Evolutionary conservation across 371 early-diverging fungal species (phyloP).

Genomic region (Mucor saturninus): DNA sequence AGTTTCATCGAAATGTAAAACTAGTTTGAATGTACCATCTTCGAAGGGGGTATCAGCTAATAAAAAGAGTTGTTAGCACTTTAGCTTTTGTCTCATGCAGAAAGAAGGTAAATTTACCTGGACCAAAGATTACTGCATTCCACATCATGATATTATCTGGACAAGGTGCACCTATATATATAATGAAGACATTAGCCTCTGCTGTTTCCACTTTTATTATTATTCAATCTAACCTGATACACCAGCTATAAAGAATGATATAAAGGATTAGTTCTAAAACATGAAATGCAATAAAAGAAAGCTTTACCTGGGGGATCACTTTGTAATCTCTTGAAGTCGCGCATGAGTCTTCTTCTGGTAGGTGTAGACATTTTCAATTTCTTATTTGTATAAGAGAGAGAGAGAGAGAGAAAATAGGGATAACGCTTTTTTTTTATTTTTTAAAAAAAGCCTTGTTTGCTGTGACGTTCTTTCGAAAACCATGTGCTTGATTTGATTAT

Average conservation of each 20-base stretch:
- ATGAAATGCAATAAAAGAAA: background rate
- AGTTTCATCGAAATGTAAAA: constrained; percentile 95
- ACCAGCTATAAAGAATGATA: constrained; percentile 38
- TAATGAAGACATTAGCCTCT: background rate
- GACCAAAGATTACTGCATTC: constrained; percentile 99
- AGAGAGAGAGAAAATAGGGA: too few relatives aligned
- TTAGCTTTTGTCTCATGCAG: background rate
- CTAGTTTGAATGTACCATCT: constrained; percentile 98
- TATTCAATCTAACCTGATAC: constrained; percentile 44
- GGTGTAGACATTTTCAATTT: constrained; percentile 79
- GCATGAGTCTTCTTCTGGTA: constrained; percentile 86
- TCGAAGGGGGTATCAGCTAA: constrained; percentile 98
- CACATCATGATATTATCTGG: constrained; percentile 94
- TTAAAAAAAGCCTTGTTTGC: too few relatives aligned
- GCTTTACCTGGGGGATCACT: constrained; percentile 88
- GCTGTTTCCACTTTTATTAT: background rate
- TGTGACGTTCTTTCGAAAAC: too few relatives aligned
- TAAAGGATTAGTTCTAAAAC: background rate
- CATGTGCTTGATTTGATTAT: too few relatives aligned
- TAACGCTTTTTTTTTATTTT: too few relatives aligned
- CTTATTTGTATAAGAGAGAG: background rate
- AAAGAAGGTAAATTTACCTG: constrained; percentile 55
- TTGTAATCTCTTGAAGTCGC: constrained; percentile 97
- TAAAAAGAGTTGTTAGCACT: background rate
- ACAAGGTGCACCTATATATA: constrained; percentile 85